A percentile compares a stretch with the other conserved stretches of the same genome.
Conservation (phyloP, 2,329 filamentous ascomycete genomes). For the Endothia cerciana region DNA sequence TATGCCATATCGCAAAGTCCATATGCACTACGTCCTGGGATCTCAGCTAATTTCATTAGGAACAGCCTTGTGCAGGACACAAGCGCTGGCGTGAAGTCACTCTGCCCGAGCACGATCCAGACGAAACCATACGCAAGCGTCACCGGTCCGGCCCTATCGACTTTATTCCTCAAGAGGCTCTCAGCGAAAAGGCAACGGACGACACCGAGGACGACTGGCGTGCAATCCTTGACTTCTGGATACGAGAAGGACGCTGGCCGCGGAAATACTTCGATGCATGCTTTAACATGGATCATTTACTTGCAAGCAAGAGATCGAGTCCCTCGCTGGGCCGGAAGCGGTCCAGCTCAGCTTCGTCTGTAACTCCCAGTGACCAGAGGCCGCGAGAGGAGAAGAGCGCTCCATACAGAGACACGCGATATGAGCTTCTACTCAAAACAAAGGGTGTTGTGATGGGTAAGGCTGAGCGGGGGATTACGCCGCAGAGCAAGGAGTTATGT, state of each 20-base stretch:
- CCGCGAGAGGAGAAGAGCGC: constrained; percentile 44
- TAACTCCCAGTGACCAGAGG: constrained; percentile 44
- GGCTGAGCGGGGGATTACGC: constrained; percentile 38
- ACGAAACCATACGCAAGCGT: constrained; percentile 1
- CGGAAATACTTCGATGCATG: constrained; percentile 14
- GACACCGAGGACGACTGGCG: constrained; percentile 1
- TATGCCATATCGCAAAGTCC: constrained; percentile 5
- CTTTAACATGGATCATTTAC: constrained; percentile 20
- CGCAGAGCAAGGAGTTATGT: constrained; percentile 39
- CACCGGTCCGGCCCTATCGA: not conserved
- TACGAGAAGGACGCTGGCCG: constrained; percentile 30
- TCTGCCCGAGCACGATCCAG: constrained; percentile 6
- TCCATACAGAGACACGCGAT: constrained; percentile 42
- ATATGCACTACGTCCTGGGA: not conserved
- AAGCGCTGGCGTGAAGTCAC: constrained; percentile 1
- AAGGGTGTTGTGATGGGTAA: constrained; percentile 47
- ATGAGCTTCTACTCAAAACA: constrained; percentile 41
- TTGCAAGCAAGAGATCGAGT: constrained; percentile 23
- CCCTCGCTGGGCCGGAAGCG: constrained; percentile 26
- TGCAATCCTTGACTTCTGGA: constrained; percentile 19
- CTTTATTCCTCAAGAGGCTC: not conserved
- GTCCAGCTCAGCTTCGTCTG: constrained; percentile 29
- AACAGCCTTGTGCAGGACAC: constrained; percentile 5
- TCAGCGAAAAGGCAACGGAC: not conserved
- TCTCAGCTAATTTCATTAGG: constrained; percentile 1